Evolutionary conservation across 2,329 filamentous ascomycete genomes (phyloP).

Genomic region (Colletotrichum abscissum): DNA sequence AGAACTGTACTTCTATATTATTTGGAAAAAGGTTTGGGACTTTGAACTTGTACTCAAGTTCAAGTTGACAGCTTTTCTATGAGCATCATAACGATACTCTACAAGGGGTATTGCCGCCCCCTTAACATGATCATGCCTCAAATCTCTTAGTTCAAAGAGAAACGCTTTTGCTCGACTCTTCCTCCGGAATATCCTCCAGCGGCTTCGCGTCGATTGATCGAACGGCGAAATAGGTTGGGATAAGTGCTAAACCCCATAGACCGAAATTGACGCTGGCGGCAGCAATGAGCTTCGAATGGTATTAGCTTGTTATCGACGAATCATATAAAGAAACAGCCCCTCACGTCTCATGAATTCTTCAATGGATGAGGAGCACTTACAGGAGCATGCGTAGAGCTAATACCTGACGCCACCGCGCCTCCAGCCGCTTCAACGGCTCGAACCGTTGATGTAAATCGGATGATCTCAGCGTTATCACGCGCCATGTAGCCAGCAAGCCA

Average conservation of each 20-base stretch:
- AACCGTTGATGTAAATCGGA: constrained; percentile 21
- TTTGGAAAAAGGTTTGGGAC: too few relatives aligned
- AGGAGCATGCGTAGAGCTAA: constrained; percentile 31
- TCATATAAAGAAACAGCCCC: too few relatives aligned
- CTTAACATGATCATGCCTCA: too few relatives aligned
- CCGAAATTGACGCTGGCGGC: constrained; percentile 36
- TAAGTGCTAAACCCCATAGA: constrained; percentile 30
- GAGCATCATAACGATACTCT: too few relatives aligned
- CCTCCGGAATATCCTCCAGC: not conserved
- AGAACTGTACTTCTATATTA: too few relatives aligned
- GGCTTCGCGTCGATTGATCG: constrained; percentile 1
- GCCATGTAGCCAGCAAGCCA: constrained; percentile 27
- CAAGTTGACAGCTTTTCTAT: too few relatives aligned
- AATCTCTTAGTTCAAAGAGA: not conserved
- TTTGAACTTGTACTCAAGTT: too few relatives aligned
- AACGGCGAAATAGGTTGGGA: constrained; percentile 35
- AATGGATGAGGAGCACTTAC: not conserved
- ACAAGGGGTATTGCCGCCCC: too few relatives aligned
- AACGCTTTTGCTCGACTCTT: not conserved
- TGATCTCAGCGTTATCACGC: constrained; percentile 23
- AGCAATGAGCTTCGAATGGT: constrained; percentile 18
- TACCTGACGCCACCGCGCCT: constrained; percentile 28
- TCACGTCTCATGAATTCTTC: too few relatives aligned
- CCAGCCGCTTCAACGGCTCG: constrained; percentile 29
- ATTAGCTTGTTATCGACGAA: not conserved